Conservation (phyloP, 2,329 filamentous ascomycete genomes). For the Ophiosphaerella herpotricha region DNA sequence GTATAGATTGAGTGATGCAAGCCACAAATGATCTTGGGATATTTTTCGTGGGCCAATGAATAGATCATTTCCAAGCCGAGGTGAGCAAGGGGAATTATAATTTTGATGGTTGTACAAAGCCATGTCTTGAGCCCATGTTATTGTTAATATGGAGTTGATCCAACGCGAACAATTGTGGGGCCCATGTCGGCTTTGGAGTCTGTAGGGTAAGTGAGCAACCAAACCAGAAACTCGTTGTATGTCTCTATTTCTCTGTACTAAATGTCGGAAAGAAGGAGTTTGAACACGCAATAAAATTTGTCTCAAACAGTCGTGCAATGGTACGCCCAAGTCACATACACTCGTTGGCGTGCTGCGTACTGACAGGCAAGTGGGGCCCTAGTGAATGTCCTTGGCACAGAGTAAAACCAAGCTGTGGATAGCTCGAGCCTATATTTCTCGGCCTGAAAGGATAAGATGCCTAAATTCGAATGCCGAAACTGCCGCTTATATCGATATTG, state of each 20-base stretch:
- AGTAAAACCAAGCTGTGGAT: background rate
- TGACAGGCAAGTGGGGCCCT: background rate
- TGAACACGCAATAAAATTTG: background rate
- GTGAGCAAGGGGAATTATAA: conserved; percentile 6
- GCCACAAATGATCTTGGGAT: conserved; percentile 11
- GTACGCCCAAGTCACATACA: background rate
- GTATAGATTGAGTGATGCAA: conserved; percentile 14
- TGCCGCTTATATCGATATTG: no score
- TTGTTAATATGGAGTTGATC: conserved; percentile 24
- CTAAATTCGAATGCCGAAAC: no score
- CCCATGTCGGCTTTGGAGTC: background rate
- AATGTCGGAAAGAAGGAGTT: background rate
- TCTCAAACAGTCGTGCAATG: background rate
- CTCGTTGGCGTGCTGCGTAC: background rate
- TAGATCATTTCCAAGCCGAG: conserved; percentile 11
- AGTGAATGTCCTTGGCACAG: background rate
- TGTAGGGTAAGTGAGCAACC: background rate
- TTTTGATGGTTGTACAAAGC: conserved; percentile 11
- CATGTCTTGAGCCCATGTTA: conserved; percentile 11
- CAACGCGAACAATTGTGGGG: conserved; percentile 13
- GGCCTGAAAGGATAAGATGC: no score
- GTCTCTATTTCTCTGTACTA: background rate
- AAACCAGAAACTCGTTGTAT: no score
- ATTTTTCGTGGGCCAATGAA: conserved; percentile 10
- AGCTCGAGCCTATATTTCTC: no score